Base-by-base conservation (phyloP, 306 rosid genomes). In the Mimosa bimucronata region DNA sequence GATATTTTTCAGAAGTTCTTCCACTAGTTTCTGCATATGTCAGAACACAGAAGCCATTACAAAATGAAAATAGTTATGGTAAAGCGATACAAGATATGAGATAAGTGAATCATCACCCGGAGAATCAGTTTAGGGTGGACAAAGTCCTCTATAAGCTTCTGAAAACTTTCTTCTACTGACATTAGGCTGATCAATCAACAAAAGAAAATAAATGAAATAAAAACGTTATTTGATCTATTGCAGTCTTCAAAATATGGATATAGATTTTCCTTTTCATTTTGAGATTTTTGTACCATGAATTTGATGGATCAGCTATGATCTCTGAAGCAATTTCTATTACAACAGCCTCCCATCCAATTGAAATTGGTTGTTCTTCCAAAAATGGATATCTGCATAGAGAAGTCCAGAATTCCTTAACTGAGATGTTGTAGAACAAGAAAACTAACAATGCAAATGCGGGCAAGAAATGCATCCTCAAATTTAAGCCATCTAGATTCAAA, bases 51-150 rank as follows among this genome's bases (percentile, higher is more conserved):
- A 18, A 14, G 64, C 58, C 29, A n/a, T 76, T 65, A 81, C 4
- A 9, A 57, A 67, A 66, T 58, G 65, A 21, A 21, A 21, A 55
- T 55, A 64, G 42, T 53, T 82, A 50, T 76, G 65, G 48, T 48
- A 37, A 79, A 23, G 58, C 15, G 45, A 26, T 48, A 68, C 34
- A 23, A 11, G 31, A 58, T 29, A 58, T 23, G 9, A 68, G 57
- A 61, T 8, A 60, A 31, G 4, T 11, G 50, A 66, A 75, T 46
- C 52, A 25, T 52, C 87, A 89, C 98, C 97, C 72, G 90, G 66
- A 94, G 93, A 74, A 94, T 88, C 81, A 94, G 82, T 78, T 85
- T 94, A 14, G 98, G 97, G 69, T 88, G 90, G 53, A 94, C 95
- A 55, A 85, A 90, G 80, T 91, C 97, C 57, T 79, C 67, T 15